Conservation (phyloP, 2,329 filamentous ascomycete species). For the Xylariaceae sp. region DNA sequence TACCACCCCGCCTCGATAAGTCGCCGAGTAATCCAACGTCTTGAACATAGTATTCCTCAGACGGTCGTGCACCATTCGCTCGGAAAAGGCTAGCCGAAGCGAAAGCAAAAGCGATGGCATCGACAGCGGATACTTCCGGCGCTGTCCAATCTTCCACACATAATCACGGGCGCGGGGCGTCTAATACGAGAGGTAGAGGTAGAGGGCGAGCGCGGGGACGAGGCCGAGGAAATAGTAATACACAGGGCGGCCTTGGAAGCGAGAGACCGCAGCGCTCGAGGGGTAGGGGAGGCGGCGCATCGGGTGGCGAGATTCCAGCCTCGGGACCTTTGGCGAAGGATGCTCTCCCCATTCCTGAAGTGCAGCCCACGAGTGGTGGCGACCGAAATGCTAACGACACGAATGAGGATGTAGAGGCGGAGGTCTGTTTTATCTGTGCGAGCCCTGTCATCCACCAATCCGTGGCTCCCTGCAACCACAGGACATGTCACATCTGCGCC, state of each 20-base stretch:
- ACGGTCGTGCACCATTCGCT: background rate
- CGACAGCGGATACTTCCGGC: slow-evolving; percentile 5
- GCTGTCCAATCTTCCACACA: slow-evolving; percentile 16
- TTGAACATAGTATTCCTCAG: background rate
- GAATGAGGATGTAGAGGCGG: slow-evolving; percentile 61
- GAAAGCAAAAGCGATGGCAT: slow-evolving; percentile 12
- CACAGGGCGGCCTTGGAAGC: slow-evolving; percentile 37
- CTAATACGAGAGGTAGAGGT: slow-evolving; percentile 38
- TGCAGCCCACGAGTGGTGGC: slow-evolving; percentile 17
- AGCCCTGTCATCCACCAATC: slow-evolving; percentile 83
- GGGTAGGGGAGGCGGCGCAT: slow-evolving; percentile 33
- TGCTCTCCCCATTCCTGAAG: slow-evolving; percentile 8
- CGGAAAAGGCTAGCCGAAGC: background rate
- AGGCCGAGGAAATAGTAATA: slow-evolving; percentile 29
- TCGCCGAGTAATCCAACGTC: background rate
- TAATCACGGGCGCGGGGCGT: slow-evolving; percentile 32
- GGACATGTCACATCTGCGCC: slow-evolving; percentile 94
- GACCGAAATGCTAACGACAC: slow-evolving; percentile 30
- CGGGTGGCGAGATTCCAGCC: slow-evolving; percentile 9
- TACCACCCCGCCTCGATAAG: background rate
- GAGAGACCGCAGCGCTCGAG: slow-evolving; percentile 31
- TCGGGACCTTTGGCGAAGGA: slow-evolving; percentile 9
- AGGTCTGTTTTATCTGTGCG: slow-evolving; percentile 97
- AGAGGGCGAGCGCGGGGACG: slow-evolving; percentile 43
- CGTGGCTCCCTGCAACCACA: slow-evolving; percentile 90